Evolutionary conservation across 192 early-diverging fungal species (phyloP), one percentile per base, ranked within the genome.

Genomic region (Entomortierella chlamydospora): DNA sequence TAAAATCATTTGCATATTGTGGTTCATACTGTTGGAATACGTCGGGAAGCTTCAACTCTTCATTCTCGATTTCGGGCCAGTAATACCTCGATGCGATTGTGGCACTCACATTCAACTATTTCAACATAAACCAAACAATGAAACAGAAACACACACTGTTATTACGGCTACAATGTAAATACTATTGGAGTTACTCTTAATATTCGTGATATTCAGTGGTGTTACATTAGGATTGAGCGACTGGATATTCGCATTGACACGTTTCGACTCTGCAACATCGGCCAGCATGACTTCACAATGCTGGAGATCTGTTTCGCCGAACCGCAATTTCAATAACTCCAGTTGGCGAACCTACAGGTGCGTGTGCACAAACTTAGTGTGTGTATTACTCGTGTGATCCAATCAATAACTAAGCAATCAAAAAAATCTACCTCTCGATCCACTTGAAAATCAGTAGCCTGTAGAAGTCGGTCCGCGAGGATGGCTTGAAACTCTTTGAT

Each of bases 241-340:
- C 23, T 83, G 64, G n/a, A 91, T 81, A 54, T 82, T 81, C 53
- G 83, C 82, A 41, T 89, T 84, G 13, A 91, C 81, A 25, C 93
- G 84, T 42, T 89, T 88, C 0, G 93, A 94, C 42, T 93, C 92
- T 15, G 89, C 87, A 30, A 94, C 72, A 57, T 95, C 93, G 61
- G 91, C 92, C 6, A 95, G 81, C 93, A 95, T 95, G 9, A 95
- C 93, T 58, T 94, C 93, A 59, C 91, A 91, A 26, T 83, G 73
- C 29, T 89, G 85, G 42, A 95, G 72, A 58, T 86, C 86, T 1
- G 61, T 52, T 17, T 87, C 90, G 18, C 91, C 90, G 43, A 95
- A 92, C 49, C 91, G 82, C 52, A 93, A 66, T 64, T 93, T 94
- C 70, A 95, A 84, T 78, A 92, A 70, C 66, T 95, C 93, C 4